Percentiles rank a stretch among this genome's conserved stretches.
Conservation (phyloP, 345 rosid species). For the Mallotus nudiflorus region DNA sequence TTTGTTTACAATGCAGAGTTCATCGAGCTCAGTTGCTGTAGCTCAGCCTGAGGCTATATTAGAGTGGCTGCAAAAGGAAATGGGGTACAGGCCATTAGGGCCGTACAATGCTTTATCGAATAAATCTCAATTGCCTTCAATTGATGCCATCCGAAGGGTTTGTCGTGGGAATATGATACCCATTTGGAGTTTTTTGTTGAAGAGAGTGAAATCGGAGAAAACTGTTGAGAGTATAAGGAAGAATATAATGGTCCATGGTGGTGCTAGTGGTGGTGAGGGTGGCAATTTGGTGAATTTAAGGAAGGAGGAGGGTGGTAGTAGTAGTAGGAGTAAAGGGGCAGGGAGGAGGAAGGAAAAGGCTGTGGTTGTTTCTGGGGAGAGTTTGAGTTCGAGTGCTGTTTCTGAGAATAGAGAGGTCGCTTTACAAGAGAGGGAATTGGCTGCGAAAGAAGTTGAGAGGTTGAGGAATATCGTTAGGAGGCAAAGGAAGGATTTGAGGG, state of each 20-base stretch:
- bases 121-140: slow-evolving; percentile 60
- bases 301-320: slow-evolving; percentile 54
- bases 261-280: slow-evolving; percentile 28
- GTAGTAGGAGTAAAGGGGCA: slow-evolving; percentile 50
- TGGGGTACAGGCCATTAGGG: slow-evolving; percentile 79
- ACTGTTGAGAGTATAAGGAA: slow-evolving; percentile 72
- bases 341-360: slow-evolving; percentile 60
- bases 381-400: slow-evolving; percentile 36
- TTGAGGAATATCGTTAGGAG: slow-evolving; percentile 70
- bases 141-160: slow-evolving; percentile 65
- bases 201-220: slow-evolving; percentile 84
- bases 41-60: slow-evolving; percentile 73
- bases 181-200: slow-evolving; percentile 62
- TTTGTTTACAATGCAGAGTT: slow-evolving; percentile 22
- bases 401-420: slow-evolving; percentile 68
- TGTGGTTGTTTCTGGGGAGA: slow-evolving; percentile 30
- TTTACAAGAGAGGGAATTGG: slow-evolving; percentile 65
- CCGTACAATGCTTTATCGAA: slow-evolving; percentile 53
- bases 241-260: slow-evolving; percentile 70
- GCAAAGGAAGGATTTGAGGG: slow-evolving; percentile 80
- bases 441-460: slow-evolving; percentile 78
- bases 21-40: slow-evolving; percentile 10
- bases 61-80: slow-evolving; percentile 88
- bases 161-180: slow-evolving; percentile 90
- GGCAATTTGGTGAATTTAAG: slow-evolving; percentile 35